Base-by-base conservation (phyloP, 768 basidiomycete genomes). In the Rhizopogon vulgaris region DNA sequence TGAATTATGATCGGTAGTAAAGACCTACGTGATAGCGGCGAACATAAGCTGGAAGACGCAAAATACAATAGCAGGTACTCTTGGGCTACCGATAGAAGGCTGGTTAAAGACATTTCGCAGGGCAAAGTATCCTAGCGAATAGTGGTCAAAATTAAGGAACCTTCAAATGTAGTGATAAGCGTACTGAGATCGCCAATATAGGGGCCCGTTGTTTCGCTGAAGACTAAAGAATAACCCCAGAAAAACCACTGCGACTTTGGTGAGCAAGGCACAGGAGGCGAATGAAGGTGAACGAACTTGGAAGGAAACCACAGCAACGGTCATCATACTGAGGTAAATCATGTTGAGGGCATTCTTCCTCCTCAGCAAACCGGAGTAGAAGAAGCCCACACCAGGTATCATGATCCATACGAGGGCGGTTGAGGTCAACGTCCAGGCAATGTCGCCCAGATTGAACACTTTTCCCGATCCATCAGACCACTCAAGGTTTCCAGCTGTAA, bases 161-260 rank as follows among this genome's bases (percentile, higher is more conserved):
- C 4, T 25, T 14, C 18, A 9, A 42, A 14, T 36, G 4, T 41
- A 5, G 27, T 17, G 4, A 30, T n/a, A 6, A 3, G 72, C 84
- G 47, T 55, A 86, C 88, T 76, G 32, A 99, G 78, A 59, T 95
- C 73, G 9, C 95, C 95, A 56, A 99, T 95, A 68, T 77, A 98
- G n/a, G 60, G 56, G 55, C 70, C 74, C 4, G 76, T 90, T 0
- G 77, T 81, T 11, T 91, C 88, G 54, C 85, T 87, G 73, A 98
- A 98, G 0, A 94, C 81, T 22, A 98, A 75, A 2, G 92, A 94
- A 72, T 79, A 97, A 2, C 94, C 94, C 94, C 94, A 96, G 77
- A 95, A 94, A 75, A 92, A 94, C 92, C 92, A 94, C 86, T 93
- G 56, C 14, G 54, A 54, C 30, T 7, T 37, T 4, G 32, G 22